Base-by-base conservation (phyloP, 441 rosid species). In the Gossypium davidsonii region DNA sequence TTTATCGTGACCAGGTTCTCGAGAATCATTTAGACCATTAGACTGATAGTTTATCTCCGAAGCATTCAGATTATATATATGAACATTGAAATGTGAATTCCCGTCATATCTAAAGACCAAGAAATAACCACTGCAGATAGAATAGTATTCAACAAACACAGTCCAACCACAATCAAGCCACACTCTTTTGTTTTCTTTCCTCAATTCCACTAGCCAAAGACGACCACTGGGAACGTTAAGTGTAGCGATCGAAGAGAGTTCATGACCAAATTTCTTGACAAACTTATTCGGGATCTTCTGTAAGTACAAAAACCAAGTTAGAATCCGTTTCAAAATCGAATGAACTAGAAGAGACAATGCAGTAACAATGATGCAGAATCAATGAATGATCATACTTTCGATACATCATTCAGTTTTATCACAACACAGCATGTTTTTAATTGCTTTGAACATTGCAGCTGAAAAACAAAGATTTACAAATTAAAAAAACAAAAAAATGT, bases 261-360 rank as follows among this genome's bases (percentile, higher is more conserved):
- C 83, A 6, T 78, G 63, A 58, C 85, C 81, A 67, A 63, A 82
- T 55, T 75, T 79, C 80, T 63, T 72, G 59, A 81, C 78, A 71
- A 85, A 85, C 73, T 79, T 85, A 17, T 48, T 51, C 0, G 91
- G 85, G 51, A 85, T 78, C 60, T 51, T 79, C 91, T 84, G 87
- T 70, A 20, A 37, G 21, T 11, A 58, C 11, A 70, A 59, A 51
- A 73, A 62, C 20, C 15, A 70, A 69, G 34, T 71, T 63, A 61
- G 25, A 26, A 0, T 63, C 63, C 17, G 2, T 42, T 26, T 25
- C 37, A 44, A 59, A 49, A 14, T 25, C 49, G 2, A 39, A 3
- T 4, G 26, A 0, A 9, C 8, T 26, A 15, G 44, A 25, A 48
- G 6, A 21, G 18, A 65, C 20, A 5, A 65, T 12, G 56, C 9